Percentiles rank a stretch among this genome's conserved stretches.
These are phyloP conservation scores for Priceomyces carsonii DNA, from an alignment of 805 yeast species.

Conservation along the genomic window DNA sequence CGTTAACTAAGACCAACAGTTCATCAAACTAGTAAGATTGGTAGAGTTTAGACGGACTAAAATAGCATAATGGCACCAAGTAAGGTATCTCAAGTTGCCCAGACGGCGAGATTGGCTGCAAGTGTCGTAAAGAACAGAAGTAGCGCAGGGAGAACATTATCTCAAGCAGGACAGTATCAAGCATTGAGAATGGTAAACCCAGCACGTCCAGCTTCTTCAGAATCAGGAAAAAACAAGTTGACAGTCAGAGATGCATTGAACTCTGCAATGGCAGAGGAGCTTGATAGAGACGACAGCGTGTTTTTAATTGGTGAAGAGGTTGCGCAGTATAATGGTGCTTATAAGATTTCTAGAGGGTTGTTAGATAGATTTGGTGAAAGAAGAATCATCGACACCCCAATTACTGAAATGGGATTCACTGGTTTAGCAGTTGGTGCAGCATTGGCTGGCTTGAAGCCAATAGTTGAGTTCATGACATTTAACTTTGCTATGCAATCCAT, in stretches of 20 bases:
- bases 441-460: slow-evolving; percentile 93
- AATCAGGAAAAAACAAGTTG: slow-evolving; percentile 59
- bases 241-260: slow-evolving; percentile 98
- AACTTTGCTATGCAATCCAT: slow-evolving; percentile 99
- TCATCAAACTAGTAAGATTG: too few relatives aligned
- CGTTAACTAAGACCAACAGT: too few relatives aligned
- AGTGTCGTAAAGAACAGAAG: slow-evolving; percentile 28
- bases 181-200: slow-evolving; percentile 34
- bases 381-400: slow-evolving; percentile 94
- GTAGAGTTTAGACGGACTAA: too few relatives aligned
- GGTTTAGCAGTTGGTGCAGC: slow-evolving; percentile 96
- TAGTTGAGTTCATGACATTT: slow-evolving; percentile 98
- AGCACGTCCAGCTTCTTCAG: slow-evolving; percentile 45
- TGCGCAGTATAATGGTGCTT: slow-evolving; percentile 99
- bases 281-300: slow-evolving; percentile 92
- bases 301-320: slow-evolving; percentile 99
- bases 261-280: slow-evolving; percentile 93
- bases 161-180: slow-evolving; percentile 34
- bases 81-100: slow-evolving; percentile 39
- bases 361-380: slow-evolving; percentile 94
- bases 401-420: slow-evolving; percentile 98
- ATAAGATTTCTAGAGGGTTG: slow-evolving; percentile 93
- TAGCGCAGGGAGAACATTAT: slow-evolving; percentile 19
- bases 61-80: slow-evolving; percentile 19
- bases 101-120: slow-evolving; percentile 44